A percentile compares a stretch with the other conserved stretches of the same genome.
These are phyloP conservation scores for Limnanthes douglasii DNA, from an alignment of 345 rosid genomes.

Conservation along the genomic window DNA sequence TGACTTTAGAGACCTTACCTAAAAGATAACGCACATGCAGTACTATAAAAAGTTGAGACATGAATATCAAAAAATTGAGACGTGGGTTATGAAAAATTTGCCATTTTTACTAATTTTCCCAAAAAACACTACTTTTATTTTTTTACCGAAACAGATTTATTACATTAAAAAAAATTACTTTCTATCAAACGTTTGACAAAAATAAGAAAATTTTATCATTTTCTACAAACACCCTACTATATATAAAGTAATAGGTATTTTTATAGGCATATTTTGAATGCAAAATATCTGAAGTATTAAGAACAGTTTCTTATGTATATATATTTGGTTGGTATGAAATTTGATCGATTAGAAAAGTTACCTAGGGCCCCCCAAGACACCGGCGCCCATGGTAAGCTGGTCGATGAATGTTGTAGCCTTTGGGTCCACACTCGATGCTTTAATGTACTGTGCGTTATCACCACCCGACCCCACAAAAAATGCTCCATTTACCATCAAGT, in stretches of 20 bases:
- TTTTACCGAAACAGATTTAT: too few relatives aligned
- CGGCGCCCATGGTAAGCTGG: constrained; percentile 58
- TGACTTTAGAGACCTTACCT: too few relatives aligned
- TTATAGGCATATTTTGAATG: constrained; percentile 1
- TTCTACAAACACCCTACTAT: constrained; percentile 2
- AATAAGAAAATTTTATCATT: constrained; percentile 8
- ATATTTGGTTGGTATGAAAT: too few relatives aligned
- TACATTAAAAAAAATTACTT: background rate
- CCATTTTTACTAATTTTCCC: too few relatives aligned
- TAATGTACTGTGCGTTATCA: constrained; percentile 26
- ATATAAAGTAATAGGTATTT: constrained; percentile 3
- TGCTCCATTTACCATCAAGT: constrained; percentile 70
- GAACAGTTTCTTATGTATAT: background rate
- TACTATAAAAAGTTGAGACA: too few relatives aligned
- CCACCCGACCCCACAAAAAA: constrained; percentile 80
- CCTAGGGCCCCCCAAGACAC: constrained; percentile 60
- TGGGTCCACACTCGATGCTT: constrained; percentile 70
- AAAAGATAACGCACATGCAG: too few relatives aligned
- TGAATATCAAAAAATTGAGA: too few relatives aligned
- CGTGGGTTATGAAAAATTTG: too few relatives aligned
- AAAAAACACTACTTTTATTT: too few relatives aligned
- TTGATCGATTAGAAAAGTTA: constrained; percentile 4
- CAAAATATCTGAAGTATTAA: background rate
- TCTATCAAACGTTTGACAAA: constrained; percentile 4
- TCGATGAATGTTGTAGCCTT: constrained; percentile 34